phyloP scores from a whole-genome alignment of 768 basidiomycete genomes.

The Panellus pusillus region DNA sequence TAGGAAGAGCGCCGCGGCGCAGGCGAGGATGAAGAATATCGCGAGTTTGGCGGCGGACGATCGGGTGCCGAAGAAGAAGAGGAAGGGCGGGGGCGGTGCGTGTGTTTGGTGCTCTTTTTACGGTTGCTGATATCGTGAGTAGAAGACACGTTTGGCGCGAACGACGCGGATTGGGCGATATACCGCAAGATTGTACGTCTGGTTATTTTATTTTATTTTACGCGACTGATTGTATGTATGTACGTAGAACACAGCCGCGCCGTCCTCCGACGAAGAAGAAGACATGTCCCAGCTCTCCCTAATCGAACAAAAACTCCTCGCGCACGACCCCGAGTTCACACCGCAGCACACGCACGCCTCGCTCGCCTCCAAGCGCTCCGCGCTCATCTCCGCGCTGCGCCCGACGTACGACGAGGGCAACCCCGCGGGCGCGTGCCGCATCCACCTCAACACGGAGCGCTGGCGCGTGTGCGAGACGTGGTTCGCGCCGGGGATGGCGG shows the following conservation, averaged over 20 bases:
- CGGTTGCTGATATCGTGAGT: slow-evolving; percentile 1
- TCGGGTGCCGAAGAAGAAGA: slow-evolving; percentile 77
- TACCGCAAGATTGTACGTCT: slow-evolving; percentile 89
- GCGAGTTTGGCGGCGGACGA: slow-evolving; percentile 90
- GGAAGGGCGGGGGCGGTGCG: slow-evolving; percentile 78
- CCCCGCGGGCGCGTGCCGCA: slow-evolving; percentile 67
- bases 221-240: background rate
- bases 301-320: slow-evolving; percentile 79
- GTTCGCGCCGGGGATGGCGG: slow-evolving; percentile 93
- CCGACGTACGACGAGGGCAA: slow-evolving; percentile 79
- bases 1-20: slow-evolving; percentile 91
- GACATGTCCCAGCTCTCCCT: slow-evolving; percentile 70
- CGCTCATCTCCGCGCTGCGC: slow-evolving; percentile 82
- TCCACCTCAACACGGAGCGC: slow-evolving; percentile 89
- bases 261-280: slow-evolving; percentile 89
- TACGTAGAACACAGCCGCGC: slow-evolving; percentile 62
- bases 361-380: slow-evolving; percentile 73
- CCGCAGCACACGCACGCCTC: slow-evolving; percentile 79
- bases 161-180: slow-evolving; percentile 96
- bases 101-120: slow-evolving; percentile 3
- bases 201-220: background rate
- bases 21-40: slow-evolving; percentile 95
- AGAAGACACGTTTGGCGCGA: slow-evolving; percentile 93
- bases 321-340: slow-evolving; percentile 85
- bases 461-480: slow-evolving; percentile 91